phyloP scores from a whole-genome alignment of 75 land plant species.

The Pinus albicaulis region DNA sequence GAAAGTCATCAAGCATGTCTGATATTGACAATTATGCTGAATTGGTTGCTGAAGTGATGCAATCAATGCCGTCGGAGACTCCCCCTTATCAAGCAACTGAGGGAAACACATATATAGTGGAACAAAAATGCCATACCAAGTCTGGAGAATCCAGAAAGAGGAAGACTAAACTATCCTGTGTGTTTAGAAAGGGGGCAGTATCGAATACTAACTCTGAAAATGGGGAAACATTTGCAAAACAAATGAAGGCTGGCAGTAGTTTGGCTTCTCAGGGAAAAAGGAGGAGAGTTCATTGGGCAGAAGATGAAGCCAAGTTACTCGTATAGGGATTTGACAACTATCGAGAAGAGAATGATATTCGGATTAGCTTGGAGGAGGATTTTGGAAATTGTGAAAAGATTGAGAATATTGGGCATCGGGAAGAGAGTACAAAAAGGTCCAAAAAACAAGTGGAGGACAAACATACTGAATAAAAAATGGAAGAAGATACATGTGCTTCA shows the following conservation, averaged over 20 bases:
- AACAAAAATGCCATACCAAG: not conserved
- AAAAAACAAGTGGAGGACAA: no score
- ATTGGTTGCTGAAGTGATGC: slow-evolving; percentile 68
- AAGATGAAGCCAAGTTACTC: no score
- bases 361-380: no score
- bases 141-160: not conserved
- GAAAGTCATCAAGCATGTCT: slow-evolving; percentile 3
- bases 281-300: not conserved
- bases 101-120: not conserved
- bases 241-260: not conserved
- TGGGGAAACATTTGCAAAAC: not conserved
- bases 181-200: not conserved
- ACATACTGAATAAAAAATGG: no score
- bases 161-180: not conserved
- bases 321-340: no score
- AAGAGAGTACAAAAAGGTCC: no score
- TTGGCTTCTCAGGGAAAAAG: not conserved
- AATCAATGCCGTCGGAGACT: slow-evolving; percentile 23
- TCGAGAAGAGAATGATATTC: no score
- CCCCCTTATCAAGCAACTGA: not conserved
- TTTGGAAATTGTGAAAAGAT: no score
- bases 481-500: no score
- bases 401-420: no score
- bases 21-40: slow-evolving; percentile 56
- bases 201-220: not conserved